phyloP scores from a whole-genome alignment of 1,139 yeast species.

The Blastobotrys indianensis region DNA sequence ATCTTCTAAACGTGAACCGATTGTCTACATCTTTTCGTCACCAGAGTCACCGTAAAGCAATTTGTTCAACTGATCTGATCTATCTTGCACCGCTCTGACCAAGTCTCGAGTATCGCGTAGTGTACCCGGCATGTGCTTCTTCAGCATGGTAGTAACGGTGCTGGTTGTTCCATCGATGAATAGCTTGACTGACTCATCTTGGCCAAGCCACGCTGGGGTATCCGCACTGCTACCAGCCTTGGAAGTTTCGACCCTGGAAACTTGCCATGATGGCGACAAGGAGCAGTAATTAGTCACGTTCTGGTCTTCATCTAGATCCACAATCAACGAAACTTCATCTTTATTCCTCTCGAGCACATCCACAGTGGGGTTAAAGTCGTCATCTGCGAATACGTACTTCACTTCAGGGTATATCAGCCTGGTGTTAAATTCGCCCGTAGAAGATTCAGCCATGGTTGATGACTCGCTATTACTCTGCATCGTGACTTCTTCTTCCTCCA shows the following conservation, averaged over 20 bases:
- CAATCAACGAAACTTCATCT: conserved; percentile 32
- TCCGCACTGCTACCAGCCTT: conserved; percentile 6
- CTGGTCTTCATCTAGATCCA: conserved; percentile 36
- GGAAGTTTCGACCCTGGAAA: conserved; percentile 21
- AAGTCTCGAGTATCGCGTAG: conserved; percentile 15
- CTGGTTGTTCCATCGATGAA: conserved; percentile 22
- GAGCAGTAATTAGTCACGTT: conserved; percentile 29
- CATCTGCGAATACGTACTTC: conserved; percentile 36
- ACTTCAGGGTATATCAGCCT: conserved; percentile 33
- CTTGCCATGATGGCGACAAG: conserved; percentile 37
- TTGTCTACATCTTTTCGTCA: not conserved
- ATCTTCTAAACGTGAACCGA: too few species aligned
- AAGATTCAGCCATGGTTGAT: not conserved
- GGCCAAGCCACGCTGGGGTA: conserved; percentile 17
- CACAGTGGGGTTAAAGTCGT: conserved; percentile 33
- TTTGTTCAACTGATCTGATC: conserved; percentile 22
- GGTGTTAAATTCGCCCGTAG: conserved; percentile 3
- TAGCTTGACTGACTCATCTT: conserved; percentile 15
- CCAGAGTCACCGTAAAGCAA: conserved; percentile 2
- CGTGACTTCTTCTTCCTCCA: not conserved
- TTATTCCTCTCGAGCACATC: conserved; percentile 30
- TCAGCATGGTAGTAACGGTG: conserved; percentile 12
- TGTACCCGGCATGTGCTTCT: conserved; percentile 6
- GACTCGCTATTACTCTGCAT: not conserved
- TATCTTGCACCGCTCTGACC: conserved; percentile 19